A percentile compares a stretch with the other conserved stretches of the same genome.
Conservation (phyloP, 2,329 filamentous ascomycete genomes). For the Zasmidium angulare region DNA sequence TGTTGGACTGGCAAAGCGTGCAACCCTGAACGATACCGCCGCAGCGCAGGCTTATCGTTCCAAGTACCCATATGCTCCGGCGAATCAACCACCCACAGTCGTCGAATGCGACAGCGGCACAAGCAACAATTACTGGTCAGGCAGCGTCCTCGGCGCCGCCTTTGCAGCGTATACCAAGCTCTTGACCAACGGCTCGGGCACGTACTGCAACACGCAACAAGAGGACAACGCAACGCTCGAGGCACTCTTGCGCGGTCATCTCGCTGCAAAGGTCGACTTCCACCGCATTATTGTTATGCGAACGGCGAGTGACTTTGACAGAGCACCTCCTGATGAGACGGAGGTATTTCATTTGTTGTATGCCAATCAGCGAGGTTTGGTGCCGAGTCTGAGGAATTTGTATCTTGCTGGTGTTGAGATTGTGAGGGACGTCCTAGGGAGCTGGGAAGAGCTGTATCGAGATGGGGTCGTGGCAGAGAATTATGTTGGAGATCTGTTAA, state of each 20-base stretch:
- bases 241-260: conserved; percentile 32
- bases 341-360: conserved; percentile 61
- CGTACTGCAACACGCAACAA: conserved; percentile 38
- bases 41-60: conserved; percentile 32
- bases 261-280: conserved; percentile 34
- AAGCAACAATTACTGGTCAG: conserved; percentile 34
- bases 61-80: conserved; percentile 31
- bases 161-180: conserved; percentile 33
- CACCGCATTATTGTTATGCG: conserved; percentile 37
- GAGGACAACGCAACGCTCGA: conserved; percentile 40
- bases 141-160: conserved; percentile 29
- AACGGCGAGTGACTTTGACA: conserved; percentile 67
- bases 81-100: conserved; percentile 28
- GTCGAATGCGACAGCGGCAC: conserved; percentile 36
- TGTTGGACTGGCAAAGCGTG: conserved; percentile 28
- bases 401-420: conserved; percentile 65
- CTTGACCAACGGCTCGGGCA: conserved; percentile 37
- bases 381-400: conserved; percentile 64
- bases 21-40: conserved; percentile 31
- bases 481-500: conserved; percentile 70
- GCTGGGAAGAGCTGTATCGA: conserved; percentile 60
- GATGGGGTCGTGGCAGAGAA: conserved; percentile 59
- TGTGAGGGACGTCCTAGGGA: conserved; percentile 59
- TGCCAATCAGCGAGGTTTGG: conserved; percentile 62
- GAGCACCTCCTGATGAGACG: conserved; percentile 58